Conservation (phyloP, 2,329 filamentous ascomycete genomes). For the Ophiostoma quercus region DNA sequence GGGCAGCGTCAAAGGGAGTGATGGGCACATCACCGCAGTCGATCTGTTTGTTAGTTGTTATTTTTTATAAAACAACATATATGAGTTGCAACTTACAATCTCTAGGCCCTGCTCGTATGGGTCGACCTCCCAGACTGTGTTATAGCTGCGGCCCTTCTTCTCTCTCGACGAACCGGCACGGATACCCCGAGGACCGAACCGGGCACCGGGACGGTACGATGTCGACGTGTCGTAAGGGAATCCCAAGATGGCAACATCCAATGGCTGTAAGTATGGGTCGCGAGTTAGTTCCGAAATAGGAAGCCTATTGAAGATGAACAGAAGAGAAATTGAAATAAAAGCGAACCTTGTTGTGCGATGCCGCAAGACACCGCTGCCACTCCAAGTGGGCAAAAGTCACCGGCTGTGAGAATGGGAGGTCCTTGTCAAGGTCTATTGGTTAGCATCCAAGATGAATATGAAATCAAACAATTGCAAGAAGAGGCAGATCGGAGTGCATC, state of each 20-base stretch:
- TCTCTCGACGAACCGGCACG: constrained; percentile 26
- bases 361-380: constrained; percentile 24
- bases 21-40: constrained; percentile 29
- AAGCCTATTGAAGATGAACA: neutral
- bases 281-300: constrained; percentile 6
- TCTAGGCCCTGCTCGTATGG: constrained; percentile 23
- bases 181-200: constrained; percentile 27
- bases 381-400: constrained; percentile 26
- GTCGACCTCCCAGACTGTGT: constrained; percentile 24
- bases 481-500: neutral
- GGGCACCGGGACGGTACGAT: constrained; percentile 26
- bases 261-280: constrained; percentile 15
- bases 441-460: neutral
- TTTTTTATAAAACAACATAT: neutral
- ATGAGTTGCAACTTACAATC: neutral
- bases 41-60: constrained; percentile 16
- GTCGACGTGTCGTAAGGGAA: constrained; percentile 28
- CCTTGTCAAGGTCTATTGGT: constrained; percentile 22
- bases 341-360: constrained; percentile 16
- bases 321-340: neutral
- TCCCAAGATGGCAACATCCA: constrained; percentile 26
- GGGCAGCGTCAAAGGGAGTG: constrained; percentile 27
- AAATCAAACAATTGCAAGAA: neutral
- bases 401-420: constrained; percentile 24
- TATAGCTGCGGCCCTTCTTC: constrained; percentile 26